Conservation (phyloP, 2,329 filamentous ascomycete genomes). For the Colletotrichum higginsianum region DNA sequence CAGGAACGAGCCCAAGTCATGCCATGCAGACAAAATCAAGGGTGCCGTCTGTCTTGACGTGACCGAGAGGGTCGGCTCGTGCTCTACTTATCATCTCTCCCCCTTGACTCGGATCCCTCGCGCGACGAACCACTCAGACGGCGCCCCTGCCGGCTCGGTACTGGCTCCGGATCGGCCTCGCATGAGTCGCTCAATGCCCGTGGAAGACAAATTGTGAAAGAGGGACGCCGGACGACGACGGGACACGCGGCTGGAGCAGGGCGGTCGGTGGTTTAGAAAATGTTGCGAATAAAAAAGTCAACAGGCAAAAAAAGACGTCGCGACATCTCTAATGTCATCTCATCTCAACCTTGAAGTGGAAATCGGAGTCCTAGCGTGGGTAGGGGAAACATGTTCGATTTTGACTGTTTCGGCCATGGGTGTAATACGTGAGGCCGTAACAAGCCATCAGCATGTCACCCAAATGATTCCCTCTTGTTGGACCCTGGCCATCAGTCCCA, state of each 20-base stretch:
- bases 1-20: slow-evolving; percentile 10
- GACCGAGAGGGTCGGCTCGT: no score
- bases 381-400: neutral
- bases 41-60: neutral
- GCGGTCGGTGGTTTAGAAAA: no score
- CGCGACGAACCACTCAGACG: no score
- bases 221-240: no score
- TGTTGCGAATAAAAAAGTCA: no score
- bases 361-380: neutral
- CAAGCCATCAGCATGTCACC: neutral
- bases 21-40: neutral
- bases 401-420: slow-evolving; percentile 9
- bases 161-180: no score
- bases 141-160: no score
- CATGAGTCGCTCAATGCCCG: no score
- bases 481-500: neutral
- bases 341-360: neutral
- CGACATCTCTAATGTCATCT: neutral
- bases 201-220: neutral
- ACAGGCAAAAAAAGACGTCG: neutral
- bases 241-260: neutral
- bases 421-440: neutral
- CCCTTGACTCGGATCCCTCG: no score
- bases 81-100: no score
- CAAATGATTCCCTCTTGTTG: neutral